Evolutionary conservation across 2,329 filamentous ascomycete species (phyloP).

Genomic region (Ascochyta koolunga): DNA sequence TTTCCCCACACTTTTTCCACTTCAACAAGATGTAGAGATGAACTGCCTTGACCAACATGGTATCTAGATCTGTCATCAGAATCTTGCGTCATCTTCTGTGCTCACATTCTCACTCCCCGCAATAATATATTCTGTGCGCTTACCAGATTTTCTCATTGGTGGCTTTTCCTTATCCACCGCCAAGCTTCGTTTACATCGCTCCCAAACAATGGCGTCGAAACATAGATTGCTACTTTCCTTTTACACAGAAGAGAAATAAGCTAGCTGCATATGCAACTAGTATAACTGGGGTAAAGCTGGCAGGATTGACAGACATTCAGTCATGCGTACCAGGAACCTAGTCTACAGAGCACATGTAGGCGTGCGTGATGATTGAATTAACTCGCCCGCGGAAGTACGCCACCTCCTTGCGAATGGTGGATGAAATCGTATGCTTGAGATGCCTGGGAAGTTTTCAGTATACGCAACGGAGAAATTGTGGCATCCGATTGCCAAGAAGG

Average conservation of each 20-base stretch:
- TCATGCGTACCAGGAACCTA: slow-evolving; percentile 13
- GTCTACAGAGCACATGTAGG: slow-evolving; percentile 7
- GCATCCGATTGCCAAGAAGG: slow-evolving; percentile 12
- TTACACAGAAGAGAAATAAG: slow-evolving; percentile 6
- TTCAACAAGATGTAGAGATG: neutral
- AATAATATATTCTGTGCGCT: slow-evolving; percentile 7
- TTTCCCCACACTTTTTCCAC: neutral
- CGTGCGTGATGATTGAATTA: neutral
- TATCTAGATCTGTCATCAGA: neutral
- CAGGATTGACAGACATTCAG: slow-evolving; percentile 5
- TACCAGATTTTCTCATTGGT: slow-evolving; percentile 29
- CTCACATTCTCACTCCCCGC: neutral
- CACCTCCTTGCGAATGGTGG: slow-evolving; percentile 29
- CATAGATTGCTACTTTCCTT: slow-evolving; percentile 21
- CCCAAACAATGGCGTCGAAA: slow-evolving; percentile 23
- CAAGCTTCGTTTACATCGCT: slow-evolving; percentile 22
- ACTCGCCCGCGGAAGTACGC: slow-evolving; percentile 1
- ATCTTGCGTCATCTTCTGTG: neutral
- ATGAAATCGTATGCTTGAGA: slow-evolving; percentile 15
- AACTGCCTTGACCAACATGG: neutral
- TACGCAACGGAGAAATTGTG: slow-evolving; percentile 24
- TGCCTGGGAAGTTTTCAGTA: slow-evolving; percentile 8
- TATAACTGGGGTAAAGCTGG: slow-evolving; percentile 15
- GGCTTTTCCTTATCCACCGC: slow-evolving; percentile 22
- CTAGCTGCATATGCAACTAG: slow-evolving; percentile 9